These are phyloP conservation scores for Nemania sp. DNA, from an alignment of 2,329 filamentous ascomycete species.

Conservation along the genomic window DNA sequence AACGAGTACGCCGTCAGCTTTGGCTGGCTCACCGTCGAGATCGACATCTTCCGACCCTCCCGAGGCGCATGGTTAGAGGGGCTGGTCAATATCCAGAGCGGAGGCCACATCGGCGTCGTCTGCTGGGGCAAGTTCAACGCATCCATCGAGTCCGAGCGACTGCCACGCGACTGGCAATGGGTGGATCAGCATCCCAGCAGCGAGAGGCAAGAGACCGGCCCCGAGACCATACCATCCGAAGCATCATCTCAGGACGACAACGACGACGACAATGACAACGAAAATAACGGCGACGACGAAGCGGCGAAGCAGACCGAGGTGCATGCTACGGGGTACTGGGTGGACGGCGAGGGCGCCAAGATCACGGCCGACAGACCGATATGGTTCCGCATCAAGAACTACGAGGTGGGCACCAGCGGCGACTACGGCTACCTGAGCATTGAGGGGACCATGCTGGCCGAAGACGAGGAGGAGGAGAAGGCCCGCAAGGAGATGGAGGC, in stretches of 20 bases:
- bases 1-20: conserved; percentile 88
- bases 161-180: conserved; percentile 84
- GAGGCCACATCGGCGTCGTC: conserved; percentile 85
- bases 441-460: conserved; percentile 81
- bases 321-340: conserved; percentile 72
- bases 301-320: conserved; percentile 50
- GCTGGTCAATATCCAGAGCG: conserved; percentile 81
- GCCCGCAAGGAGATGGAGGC: conserved; percentile 56
- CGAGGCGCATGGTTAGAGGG: conserved; percentile 78
- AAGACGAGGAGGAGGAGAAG: conserved; percentile 66
- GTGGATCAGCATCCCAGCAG: conserved; percentile 56
- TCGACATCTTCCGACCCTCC: conserved; percentile 79
- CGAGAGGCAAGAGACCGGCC: conserved; percentile 38
- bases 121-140: conserved; percentile 94
- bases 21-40: conserved; percentile 85
- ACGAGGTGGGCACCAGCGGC: conserved; percentile 77
- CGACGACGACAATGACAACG: background rate
- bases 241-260: conserved; percentile 28
- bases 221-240: conserved; percentile 41
- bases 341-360: conserved; percentile 69
- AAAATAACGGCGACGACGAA: background rate
- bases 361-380: conserved; percentile 67
- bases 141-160: conserved; percentile 74
- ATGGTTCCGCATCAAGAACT: conserved; percentile 80
- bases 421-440: conserved; percentile 82